Evolutionary conservation across 2,329 filamentous ascomycete genomes (phyloP), one percentile per base, ranked within the genome.

Genomic region (Colletotrichum sp.): DNA sequence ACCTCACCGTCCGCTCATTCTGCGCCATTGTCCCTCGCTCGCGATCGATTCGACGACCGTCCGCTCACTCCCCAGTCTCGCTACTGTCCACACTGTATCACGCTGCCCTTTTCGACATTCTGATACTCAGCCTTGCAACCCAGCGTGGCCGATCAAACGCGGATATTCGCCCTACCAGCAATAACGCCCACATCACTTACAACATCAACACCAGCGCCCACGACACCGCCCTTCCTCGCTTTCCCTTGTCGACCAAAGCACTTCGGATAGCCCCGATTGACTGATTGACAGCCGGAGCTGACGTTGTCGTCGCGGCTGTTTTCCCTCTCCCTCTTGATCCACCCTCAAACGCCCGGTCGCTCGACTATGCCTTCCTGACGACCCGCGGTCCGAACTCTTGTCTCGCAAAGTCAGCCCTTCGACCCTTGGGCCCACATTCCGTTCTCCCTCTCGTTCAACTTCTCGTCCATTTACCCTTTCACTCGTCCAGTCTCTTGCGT

Each of bases 51-150:
- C 69, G 69, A 67, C 71, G 34, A 56, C 16, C 62, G 48, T 28
- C 25, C 70, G 30, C 61, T 71, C 43, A 62, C 22, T 52, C 43
- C 18, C 18, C 39, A 52, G 43, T 52, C 10, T 66, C 68, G 36
- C 56, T 28, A 16, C 12, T 27, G 13, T 10, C 25, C 60, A 25
- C 27, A 22, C 27, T 69, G 64, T 73, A 61, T 69, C 58, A 71
- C 74, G 61, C 39, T 28, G 8, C 74, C 61, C 55, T 66, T 66
- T 75, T 71, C 74, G 60, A 71, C 60, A 52, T 66, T n/a, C 74
- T 75, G 74, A 75, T 65, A 76, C 74, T 66, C 55, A 67, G 74
- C 66, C 71, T 76, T 75, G 74, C 66, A 71, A 60, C 66, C 66
- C 52, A 55, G 60, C 22, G 55, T 32, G 71, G 74, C 71, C 74